Conservation (phyloP, 805 yeast species). For the Hagleromyces aurorensis region DNA sequence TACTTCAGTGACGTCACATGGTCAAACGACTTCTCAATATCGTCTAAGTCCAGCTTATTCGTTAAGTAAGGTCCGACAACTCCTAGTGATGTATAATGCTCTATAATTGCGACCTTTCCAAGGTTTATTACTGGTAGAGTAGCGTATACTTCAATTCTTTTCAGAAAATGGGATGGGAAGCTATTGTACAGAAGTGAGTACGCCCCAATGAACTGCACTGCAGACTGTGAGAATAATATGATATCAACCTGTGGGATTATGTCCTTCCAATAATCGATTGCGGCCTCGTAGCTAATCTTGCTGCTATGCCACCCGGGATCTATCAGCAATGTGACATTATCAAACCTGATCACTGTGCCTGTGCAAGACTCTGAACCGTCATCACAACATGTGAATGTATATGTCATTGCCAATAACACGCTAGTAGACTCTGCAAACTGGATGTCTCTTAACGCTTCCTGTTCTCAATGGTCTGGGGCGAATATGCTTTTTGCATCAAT, state of each 20-base stretch:
- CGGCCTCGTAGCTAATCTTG: slow-evolving; percentile 30
- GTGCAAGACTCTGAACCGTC: slow-evolving; percentile 24
- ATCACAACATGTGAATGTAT: slow-evolving; percentile 20
- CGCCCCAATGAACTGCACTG: slow-evolving; percentile 73
- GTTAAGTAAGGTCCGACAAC: slow-evolving; percentile 61
- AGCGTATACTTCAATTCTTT: slow-evolving; percentile 69
- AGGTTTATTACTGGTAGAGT: slow-evolving; percentile 85
- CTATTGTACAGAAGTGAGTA: slow-evolving; percentile 55
- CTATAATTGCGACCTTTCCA: slow-evolving; percentile 82
- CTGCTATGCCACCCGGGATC: slow-evolving; percentile 73
- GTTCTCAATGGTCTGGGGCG: no score
- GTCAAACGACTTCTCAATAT: slow-evolving; percentile 77
- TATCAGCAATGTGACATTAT: slow-evolving; percentile 48
- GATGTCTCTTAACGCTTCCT: no score
- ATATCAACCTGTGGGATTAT: slow-evolving; percentile 48
- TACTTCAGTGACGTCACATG: slow-evolving; percentile 61
- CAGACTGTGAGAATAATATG: slow-evolving; percentile 80
- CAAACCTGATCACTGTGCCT: slow-evolving; percentile 51
- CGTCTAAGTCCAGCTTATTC: slow-evolving; percentile 55
- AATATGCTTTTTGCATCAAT: no score
- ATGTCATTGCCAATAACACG: slow-evolving; percentile 17
- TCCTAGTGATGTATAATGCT: slow-evolving; percentile 65
- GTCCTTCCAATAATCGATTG: slow-evolving; percentile 33
- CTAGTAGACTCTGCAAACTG: no score
- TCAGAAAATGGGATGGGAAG: slow-evolving; percentile 45